phyloP scores from a whole-genome alignment of 495 filamentous ascomycete genomes.

The Letharia columbiana region DNA sequence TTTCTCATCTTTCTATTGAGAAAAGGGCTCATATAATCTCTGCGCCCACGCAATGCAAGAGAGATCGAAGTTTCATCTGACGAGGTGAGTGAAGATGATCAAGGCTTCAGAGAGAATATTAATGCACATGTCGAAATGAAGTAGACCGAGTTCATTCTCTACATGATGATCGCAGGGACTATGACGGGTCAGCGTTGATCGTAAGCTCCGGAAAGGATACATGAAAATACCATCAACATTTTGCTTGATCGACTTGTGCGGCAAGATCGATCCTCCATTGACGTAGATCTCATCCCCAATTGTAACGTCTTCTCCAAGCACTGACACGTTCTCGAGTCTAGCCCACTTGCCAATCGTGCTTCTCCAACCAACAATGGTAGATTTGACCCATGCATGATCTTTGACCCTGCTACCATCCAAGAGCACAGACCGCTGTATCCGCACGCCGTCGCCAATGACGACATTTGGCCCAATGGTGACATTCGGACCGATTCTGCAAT shows the following conservation, averaged over 20 bases:
- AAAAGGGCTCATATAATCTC: neutral
- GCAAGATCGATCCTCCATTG: conserved; percentile 91
- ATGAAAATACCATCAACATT: conserved; percentile 77
- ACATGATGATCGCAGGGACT: conserved; percentile 84
- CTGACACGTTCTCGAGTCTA: conserved; percentile 91
- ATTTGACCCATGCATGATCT: conserved; percentile 99
- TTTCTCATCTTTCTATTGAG: conserved; percentile 1
- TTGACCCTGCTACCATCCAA: conserved; percentile 87
- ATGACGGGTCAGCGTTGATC: conserved; percentile 17
- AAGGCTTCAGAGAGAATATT: neutral
- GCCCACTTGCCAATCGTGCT: conserved; percentile 94
- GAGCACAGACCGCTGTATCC: conserved; percentile 88
- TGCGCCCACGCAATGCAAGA: neutral
- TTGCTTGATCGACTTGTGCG: conserved; percentile 97
- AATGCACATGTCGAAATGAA: neutral
- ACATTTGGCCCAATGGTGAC: conserved; percentile 95
- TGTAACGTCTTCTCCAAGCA: conserved; percentile 97
- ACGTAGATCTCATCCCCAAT: conserved; percentile 98
- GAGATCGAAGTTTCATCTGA: neutral
- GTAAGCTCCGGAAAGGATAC: conserved; percentile 2
- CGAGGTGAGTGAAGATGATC: conserved; percentile 11
- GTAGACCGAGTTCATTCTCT: conserved; percentile 24
- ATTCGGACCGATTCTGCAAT: conserved; percentile 97
- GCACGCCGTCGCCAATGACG: conserved; percentile 88
- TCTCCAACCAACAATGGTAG: conserved; percentile 98